Evolutionary conservation across 495 filamentous ascomycete genomes (phyloP), one percentile per base, ranked within the genome.

Genomic region (Aspergillus sclerotioniger): DNA sequence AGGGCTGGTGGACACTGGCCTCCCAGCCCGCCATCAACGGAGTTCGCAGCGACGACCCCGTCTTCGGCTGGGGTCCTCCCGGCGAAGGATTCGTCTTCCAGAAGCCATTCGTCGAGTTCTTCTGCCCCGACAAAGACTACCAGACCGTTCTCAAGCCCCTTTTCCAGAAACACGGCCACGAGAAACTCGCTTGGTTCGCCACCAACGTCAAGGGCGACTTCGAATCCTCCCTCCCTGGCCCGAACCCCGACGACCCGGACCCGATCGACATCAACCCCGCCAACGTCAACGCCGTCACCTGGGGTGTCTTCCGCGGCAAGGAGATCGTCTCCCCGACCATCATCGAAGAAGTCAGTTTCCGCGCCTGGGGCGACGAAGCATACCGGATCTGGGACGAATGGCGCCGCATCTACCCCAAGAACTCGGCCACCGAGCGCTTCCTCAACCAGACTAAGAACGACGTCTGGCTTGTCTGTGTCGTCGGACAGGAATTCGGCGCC

Each of bases 271-370:
- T 73, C 20, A 72, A 70, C 67, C 67, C 69, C 13, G 80, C 81
- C 37, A 79, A 83, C 17, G 91, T 95, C 39, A 96, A 98, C 67
- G 90, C 95, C 1, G 94, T 98, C 3, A 98, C 94, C 3, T 98
- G 94, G 94, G 94, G 94, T 33, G 88, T 89, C 12, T 98, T 98
- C 72, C 88, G 89, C 2, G 92, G 91, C 17, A 97, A 97, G 73
- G 94, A 98, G 77, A 98, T 98, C 62, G 83, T 95, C 63, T 96
- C 94, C 15, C 94, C 94, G 19, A 98, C 94, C 17, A 98, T 98
- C 69, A 96, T 98, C 60, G 94, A 98, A 71, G 88, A 94, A 61
- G 90, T 96, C 54, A 93, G 89, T 67, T 98, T 98, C 82, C 81
- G 86, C 46, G 91, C 92, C 25, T 98, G 94, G 94, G 84, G 84